Evolutionary conservation across 2,329 filamentous ascomycete genomes (phyloP), one percentile per base, ranked within the genome.

Genomic region (Davidsoniella neocaledoniae): DNA sequence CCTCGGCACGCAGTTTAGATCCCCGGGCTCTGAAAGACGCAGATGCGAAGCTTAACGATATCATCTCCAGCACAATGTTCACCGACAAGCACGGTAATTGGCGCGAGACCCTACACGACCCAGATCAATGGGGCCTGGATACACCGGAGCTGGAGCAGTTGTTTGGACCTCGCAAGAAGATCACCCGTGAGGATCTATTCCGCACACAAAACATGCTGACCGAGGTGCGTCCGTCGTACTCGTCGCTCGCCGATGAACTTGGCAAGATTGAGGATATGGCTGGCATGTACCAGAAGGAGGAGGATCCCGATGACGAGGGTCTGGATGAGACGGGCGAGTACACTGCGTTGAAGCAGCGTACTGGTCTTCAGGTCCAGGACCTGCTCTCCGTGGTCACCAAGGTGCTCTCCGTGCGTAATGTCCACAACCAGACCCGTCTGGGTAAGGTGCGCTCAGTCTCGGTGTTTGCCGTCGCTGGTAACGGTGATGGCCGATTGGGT

Each of bases 371-470:
- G 16, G 65, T 79, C 51, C 57, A 60, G 46, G 65, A 79, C 21
- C 72, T 81, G 56, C 55, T 71, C 43, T 56, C 60, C 4, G 61
- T 94, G 53, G 70, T 75, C 52, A 68, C 76, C 55, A 94, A 93
- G 72, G 71, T 74, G 44, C 67, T 98, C 43, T 83, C 94, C 43
- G 61, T 62, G 4, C 84, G 90, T 60, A 66, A 67, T 39, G 91
- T 98, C 53, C 71, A 77, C 56, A 96, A 98, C 67, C 90, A 96
- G 73, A 96, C 91, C 19, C 84, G 90, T 69, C 78, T 98, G 66
- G 91, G 91, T 62, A 98, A 96, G 73, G 81, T 98, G 53, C 73
- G 74, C 57, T 85, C 81, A 63, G 59, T 73, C 39, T 93, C 90
- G 59, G 72, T 78, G 58, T 68, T 96, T 54, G 79, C 79, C 39